Base-by-base conservation (phyloP, 805 yeast genomes). In the Wickerhamomyces rabaulensis region DNA sequence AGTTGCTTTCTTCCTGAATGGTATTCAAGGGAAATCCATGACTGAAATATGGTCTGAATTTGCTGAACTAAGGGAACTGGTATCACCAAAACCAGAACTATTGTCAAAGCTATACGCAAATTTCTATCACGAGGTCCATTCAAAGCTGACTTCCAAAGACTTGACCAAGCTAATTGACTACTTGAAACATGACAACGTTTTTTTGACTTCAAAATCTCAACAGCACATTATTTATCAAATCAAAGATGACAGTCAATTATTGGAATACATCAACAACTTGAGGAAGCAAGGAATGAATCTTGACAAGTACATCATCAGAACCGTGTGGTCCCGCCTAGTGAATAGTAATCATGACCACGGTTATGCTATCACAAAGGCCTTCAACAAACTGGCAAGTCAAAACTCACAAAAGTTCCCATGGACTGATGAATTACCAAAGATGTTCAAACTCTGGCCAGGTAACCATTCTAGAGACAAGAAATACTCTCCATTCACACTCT, bases 101-200 rank as follows among this genome's bases (percentile, higher is more conserved):
- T 20, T 42, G 9, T 13, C 23, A n/a, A 13, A 36, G 4, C 9
- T 36, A 3, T 36, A 36, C 20, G 25, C 17, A 3, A 10, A 20
- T 10, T 20, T 36, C 39, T 36, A 40, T 15, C 16, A 31, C 5
- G 52, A 50, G 16, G 49, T 53, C 6, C 39, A 41, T 36, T 40
- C 44, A 20, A 49, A 36, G 21, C 45, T 56, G 52, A 39, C 22
- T 9, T 21, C 49, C 13, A 21, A 39, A 2, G 56, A 56, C 20
- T 22, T 51, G 27, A 10, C 37, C 9, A 43, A 27, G 20, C 53
- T 48, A 20, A 12, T 52, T 8, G 20, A 39, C 9, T 17, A 47
- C 20, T 44, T 55, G 48, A 43, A 47, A 8, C 35, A 47, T 4
- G 48, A 42, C 26, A 54, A 53, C 10, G 15, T 50, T 2, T 37